phyloP scores from a whole-genome alignment of 129 eudicot species.

The Chrysanthemum lavandulifolium region DNA sequence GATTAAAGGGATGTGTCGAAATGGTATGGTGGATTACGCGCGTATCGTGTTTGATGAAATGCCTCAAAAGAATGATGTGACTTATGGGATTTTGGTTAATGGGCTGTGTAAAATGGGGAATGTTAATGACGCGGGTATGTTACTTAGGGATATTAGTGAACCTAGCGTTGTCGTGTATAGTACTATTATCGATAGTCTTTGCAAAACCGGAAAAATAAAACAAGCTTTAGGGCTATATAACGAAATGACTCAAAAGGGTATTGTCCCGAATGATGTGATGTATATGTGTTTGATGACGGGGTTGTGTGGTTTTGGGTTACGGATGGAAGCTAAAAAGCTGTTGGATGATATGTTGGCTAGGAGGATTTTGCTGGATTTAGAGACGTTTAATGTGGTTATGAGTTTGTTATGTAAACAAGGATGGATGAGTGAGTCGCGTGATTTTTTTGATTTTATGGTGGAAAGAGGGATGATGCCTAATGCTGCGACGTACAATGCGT shows the following conservation, averaged over 20 bases:
- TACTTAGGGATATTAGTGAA: constrained; percentile 4
- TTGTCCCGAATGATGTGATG: constrained; percentile 25
- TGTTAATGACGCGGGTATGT: constrained; percentile 13
- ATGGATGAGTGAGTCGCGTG: constrained; percentile 13
- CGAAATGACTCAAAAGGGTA: constrained; percentile 30
- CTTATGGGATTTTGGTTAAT: constrained; percentile 26
- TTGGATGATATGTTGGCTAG: constrained; percentile 25
- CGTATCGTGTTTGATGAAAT: constrained; percentile 27
- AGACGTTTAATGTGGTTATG: constrained; percentile 15
- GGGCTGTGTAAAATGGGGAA: constrained; percentile 34
- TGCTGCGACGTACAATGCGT: constrained; percentile 22
- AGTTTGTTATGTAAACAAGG: constrained; percentile 24
- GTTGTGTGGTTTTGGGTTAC: constrained; percentile 26
- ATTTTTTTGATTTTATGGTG: constrained; percentile 26
- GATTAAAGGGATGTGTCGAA: constrained; percentile 23
- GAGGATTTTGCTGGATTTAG: constrained; percentile 7
- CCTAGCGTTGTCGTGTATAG: constrained; percentile 13
- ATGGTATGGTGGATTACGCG: constrained; percentile 18
- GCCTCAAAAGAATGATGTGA: constrained; percentile 13
- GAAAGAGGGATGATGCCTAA: constrained; percentile 19
- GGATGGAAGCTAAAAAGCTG: constrained; percentile 18
- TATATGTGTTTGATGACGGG: constrained; percentile 33
- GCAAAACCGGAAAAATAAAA: constrained; percentile 8
- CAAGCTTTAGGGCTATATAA: constrained; percentile 16
- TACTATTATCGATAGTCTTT: constrained; percentile 25